Evolutionary conservation across 2,329 filamentous ascomycete genomes (phyloP), one percentile per base, ranked within the genome.

Genomic region (Elsinoe arachidis): DNA sequence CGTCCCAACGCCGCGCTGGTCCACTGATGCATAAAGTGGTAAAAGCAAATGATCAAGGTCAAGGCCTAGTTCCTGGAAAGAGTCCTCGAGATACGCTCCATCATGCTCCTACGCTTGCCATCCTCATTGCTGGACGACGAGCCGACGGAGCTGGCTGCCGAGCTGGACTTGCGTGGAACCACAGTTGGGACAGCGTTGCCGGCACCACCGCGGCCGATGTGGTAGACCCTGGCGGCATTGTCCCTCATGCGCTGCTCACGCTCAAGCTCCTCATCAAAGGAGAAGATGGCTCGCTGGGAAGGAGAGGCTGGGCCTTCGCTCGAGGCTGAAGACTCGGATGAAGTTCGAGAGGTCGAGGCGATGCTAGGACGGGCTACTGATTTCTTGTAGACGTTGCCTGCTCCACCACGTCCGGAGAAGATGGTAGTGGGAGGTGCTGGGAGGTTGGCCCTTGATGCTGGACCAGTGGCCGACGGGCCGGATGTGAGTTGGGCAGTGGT

Each of bases 261-360:
- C 63, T 81, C 76, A 54, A 85, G 76, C 65, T 85, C 82, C 72
- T 85, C 82, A 69, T 86, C 83, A 71, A 88, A 88, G 69, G 78
- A 80, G 76, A 85, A 85, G 68, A 85, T 83, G 65, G 79, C 76
- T 39, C 80, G 76, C 63, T 84, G 54, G 21, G 54, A 21, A 7
- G 54, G 41, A 17, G 54, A 47, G 41, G 19, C 30, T 78, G 60
- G 83, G 83, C 58, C 84, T 84, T 63, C 84, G 34, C 33, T 44
- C 30, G 57, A 55, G 65, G 65, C 76, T 70, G 41, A 70, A 66
- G 37, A 55, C 34, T 54, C 34, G 33, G 54, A 56, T 21, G 54
- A 56, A 11, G 39, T 47, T n/a, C 54, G 54, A 10, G 39, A 30
- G 61, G 73, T 67, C 1, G 77, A 69, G 3, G 74, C 73, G 58